A percentile compares a stretch with the other conserved stretches of the same genome.
These are phyloP conservation scores for Saussurea involucrata DNA, from an alignment of 129 eudicot genomes.

Conservation along the genomic window DNA sequence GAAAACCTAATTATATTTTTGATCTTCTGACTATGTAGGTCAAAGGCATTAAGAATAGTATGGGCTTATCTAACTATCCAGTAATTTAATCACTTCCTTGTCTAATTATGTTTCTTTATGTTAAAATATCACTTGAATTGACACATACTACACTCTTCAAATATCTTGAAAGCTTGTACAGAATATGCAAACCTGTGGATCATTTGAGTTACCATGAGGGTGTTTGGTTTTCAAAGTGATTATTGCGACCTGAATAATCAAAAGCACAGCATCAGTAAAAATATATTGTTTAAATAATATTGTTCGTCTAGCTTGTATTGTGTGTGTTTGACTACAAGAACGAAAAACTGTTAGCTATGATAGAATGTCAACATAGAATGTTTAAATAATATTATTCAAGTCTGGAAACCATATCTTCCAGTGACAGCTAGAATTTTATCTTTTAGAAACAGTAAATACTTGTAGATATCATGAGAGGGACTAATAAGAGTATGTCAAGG, in stretches of 20 bases:
- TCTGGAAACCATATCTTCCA: neutral
- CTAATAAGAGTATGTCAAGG: neutral
- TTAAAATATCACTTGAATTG: neutral
- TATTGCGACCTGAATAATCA: no score
- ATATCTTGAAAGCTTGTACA: no score
- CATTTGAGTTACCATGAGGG: neutral
- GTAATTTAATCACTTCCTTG: neutral
- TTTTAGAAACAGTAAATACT: neutral
- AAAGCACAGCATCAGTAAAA: no score
- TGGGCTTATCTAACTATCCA: neutral
- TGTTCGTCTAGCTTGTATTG: neutral
- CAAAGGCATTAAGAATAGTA: neutral
- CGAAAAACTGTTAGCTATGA: neutral
- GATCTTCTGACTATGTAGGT: neutral
- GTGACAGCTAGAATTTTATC: neutral
- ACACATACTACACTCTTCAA: no score
- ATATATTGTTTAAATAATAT: no score
- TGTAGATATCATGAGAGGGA: neutral
- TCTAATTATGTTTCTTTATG: neutral
- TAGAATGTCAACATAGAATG: neutral
- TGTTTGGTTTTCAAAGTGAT: neutral
- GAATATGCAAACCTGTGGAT: no score
- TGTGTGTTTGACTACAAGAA: constrained; percentile 15
- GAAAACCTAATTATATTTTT: neutral
- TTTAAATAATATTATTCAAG: neutral